Base-by-base conservation (phyloP, 139 green algal genomes). In the Medakamo hakoo region DNA sequence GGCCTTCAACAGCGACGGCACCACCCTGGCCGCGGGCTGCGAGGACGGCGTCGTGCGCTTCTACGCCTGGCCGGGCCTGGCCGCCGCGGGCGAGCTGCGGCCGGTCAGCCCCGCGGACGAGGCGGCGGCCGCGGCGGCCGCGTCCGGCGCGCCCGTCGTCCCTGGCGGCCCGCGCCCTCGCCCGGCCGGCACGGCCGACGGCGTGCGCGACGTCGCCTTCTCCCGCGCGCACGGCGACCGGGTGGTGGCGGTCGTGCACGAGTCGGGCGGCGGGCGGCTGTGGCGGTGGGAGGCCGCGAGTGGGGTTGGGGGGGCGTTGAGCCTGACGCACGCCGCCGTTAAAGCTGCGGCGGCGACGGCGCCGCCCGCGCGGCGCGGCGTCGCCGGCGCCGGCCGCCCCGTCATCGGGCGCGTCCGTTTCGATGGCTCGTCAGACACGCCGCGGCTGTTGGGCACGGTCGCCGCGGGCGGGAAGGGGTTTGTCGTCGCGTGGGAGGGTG, bases 41-140 rank as follows among this genome's bases (percentile, higher is more conserved):
- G 64, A 63, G 14, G 64, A 69, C 32, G 57, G 64, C 57, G 25
- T 52, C 40, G 40, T 52, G 9, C 40, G 40, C 40, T 52, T 52
- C 40, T 52, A 52, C 40, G 40, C 40, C 9, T 52, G 40, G 40
- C 40, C 40, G 40, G 40, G 40, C 9, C 40, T 52, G 9, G 40
- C 40, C 40, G 9, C 16, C 9, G 16, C 40, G 9, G 9, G 9
- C 40, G 9, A 52, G 40, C 40, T 52, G 9, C n/a, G n/a, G n/a
- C n/a, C n/a, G n/a, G n/a, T n/a, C n/a, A n/a, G n/a, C n/a, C n/a
- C n/a, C n/a, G n/a, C n/a, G n/a, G n/a, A n/a, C n/a, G n/a, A n/a
- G n/a, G n/a, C n/a, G n/a, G n/a, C n/a, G n/a, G n/a, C n/a, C n/a
- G n/a, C n/a, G n/a, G n/a, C n/a, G n/a, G n/a, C n/a, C n/a, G n/a